Base-by-base conservation (phyloP, 2,329 filamentous ascomycete species). In the Ophiostoma sp. region DNA sequence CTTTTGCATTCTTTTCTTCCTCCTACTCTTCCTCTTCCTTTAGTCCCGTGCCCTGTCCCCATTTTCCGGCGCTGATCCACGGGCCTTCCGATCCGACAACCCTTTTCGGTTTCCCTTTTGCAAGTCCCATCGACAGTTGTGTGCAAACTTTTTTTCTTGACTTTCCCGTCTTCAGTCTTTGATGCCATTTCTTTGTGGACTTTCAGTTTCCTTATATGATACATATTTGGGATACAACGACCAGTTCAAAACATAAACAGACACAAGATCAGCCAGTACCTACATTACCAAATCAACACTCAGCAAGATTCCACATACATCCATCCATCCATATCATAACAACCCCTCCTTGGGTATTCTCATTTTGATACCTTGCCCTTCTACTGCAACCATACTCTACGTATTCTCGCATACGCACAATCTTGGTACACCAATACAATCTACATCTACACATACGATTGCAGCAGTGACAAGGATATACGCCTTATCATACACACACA, bases 21-120 rank as follows among this genome's bases (percentile, higher is more conserved):
- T 31, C 9, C n/a, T 31, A 17, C 22, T 11, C 17, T 33, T 11
- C 31, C 57, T 61, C 31, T 31, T 8, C 33, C 28, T 39, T 25
- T 57, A 25, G 55, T 57, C 28, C 55, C 57, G 31, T 61, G 57
- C 61, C 7, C 22, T 31, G 5, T n/a, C 31, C 31, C 57, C 15
- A 31, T 61, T 66, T 63, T 48, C 63, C 63, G 39, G 61, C 66
- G 61, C 66, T 52, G 66, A 31, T 42, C 48, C 12, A 55, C 66
- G 68, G 64, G 11, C 42, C 52, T 59, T 59, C 50, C 69, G 69
- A 70, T 48, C 68, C 69, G 69, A 70, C 36, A 42, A 22, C 33
- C 69, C 52, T 70, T 59, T 55, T 70, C 68, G 68, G 50, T 66
- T 42, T 22, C 59, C n/a, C 36, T 39, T 11, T 52, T 22, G 36